These are phyloP conservation scores for Pyrus communis DNA, from an alignment of 306 rosid species.

Conservation along the genomic window DNA sequence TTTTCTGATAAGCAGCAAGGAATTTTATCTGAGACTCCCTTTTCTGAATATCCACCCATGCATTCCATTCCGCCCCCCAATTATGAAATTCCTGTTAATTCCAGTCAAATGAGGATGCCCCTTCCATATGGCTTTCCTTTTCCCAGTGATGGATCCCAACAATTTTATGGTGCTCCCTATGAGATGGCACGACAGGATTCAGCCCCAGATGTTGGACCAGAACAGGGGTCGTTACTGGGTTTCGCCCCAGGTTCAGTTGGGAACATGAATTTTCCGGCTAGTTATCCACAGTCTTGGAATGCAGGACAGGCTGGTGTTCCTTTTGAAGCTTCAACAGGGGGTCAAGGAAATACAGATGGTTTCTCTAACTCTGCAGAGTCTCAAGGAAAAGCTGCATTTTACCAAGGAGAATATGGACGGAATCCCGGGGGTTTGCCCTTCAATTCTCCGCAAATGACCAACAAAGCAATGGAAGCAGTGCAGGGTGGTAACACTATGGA, in stretches of 20 bases:
- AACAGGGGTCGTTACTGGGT: conserved; percentile 67
- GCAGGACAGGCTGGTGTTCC: conserved; percentile 50
- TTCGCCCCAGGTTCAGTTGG: conserved; percentile 55
- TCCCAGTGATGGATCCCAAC: conserved; percentile 66
- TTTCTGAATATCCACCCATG: conserved; percentile 61
- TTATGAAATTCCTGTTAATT: conserved; percentile 43
- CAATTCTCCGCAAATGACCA: conserved; percentile 24
- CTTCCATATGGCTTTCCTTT: conserved; percentile 60
- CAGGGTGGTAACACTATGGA: conserved; percentile 51
- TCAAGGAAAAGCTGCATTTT: conserved; percentile 35
- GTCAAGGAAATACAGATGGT: conserved; percentile 29
- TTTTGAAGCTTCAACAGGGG: conserved; percentile 39
- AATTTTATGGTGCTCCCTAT: conserved; percentile 61
- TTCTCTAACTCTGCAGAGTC: conserved; percentile 29
- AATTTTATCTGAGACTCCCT: conserved; percentile 48
- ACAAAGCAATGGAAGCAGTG: conserved; percentile 31
- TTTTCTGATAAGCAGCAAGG: conserved; percentile 65
- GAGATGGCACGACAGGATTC: conserved; percentile 73
- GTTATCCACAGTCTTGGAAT: conserved; percentile 72
- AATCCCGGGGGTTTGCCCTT: conserved; percentile 19
- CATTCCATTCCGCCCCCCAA: conserved; percentile 56
- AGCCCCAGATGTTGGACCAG: conserved; percentile 47
- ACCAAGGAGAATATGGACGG: conserved; percentile 38
- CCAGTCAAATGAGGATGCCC: conserved; percentile 66
- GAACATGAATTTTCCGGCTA: conserved; percentile 45